phyloP scores from a whole-genome alignment of 305 asterid genomes.

The Solanum hybrid region DNA sequence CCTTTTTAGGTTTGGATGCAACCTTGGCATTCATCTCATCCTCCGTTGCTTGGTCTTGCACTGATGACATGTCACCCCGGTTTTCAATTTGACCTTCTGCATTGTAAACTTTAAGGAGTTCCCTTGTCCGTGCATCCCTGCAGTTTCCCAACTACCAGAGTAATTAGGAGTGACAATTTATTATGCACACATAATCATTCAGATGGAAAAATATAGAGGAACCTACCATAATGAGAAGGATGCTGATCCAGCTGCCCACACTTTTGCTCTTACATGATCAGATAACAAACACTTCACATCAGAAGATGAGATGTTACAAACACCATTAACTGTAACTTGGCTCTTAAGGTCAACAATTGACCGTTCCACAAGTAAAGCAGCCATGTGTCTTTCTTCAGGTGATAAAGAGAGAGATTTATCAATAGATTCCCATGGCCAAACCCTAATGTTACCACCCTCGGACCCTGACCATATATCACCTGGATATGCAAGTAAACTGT shows the following conservation, averaged over 20 bases:
- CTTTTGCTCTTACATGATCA: constrained; percentile 55
- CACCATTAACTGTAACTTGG: constrained; percentile 83
- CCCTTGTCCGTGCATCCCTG: constrained; percentile 97
- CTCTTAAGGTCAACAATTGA: constrained; percentile 67
- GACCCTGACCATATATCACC: constrained; percentile 97
- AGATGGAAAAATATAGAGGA: constrained; percentile 7
- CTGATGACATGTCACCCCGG: constrained; percentile 46
- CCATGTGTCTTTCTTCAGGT: constrained; percentile 81
- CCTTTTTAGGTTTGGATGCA: constrained; percentile 70
- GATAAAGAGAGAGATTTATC: constrained; percentile 76
- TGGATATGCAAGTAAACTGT: constrained; percentile 12
- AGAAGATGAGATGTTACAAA: constrained; percentile 67
- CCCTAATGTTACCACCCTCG: constrained; percentile 63
- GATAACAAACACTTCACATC: constrained; percentile 72
- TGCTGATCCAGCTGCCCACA: constrained; percentile 74
- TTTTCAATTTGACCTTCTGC: constrained; percentile 83
- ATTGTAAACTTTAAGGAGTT: constrained; percentile 71
- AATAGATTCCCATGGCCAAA: constrained; percentile 89
- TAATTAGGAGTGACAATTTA: constrained; percentile 10
- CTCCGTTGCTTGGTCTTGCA: constrained; percentile 59
- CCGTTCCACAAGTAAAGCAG: constrained; percentile 77
- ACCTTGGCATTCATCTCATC: constrained; percentile 67
- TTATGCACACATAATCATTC: neutral
- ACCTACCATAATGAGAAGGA: constrained; percentile 74
- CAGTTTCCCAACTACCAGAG: constrained; percentile 14